A percentile compares a stretch with the other conserved stretches of the same genome.
Evolutionary conservation across 345 rosid genomes (phyloP).

Genomic region (Rhodomyrtus tomentosa): DNA sequence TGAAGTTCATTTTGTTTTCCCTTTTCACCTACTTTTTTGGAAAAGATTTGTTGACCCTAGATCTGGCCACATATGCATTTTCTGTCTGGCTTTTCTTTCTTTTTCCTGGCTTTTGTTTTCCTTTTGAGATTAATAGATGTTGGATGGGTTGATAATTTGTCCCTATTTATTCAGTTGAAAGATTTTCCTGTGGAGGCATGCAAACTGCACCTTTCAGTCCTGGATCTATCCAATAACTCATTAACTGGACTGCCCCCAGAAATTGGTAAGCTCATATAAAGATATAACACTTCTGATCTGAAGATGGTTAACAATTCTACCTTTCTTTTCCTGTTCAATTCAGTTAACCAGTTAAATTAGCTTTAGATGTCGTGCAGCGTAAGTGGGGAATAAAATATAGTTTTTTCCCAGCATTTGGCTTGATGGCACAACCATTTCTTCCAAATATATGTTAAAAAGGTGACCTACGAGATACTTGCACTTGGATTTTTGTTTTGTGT

Average conservation of each 20-base stretch:
- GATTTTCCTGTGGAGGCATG: conserved; percentile 81
- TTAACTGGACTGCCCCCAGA: conserved; percentile 79
- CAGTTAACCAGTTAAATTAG: neutral
- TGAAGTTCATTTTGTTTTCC: neutral
- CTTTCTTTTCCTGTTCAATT: neutral
- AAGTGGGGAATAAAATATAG: neutral
- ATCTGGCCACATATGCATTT: neutral
- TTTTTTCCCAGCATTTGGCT: neutral
- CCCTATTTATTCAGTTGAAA: conserved; percentile 46
- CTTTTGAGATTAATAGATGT: neutral
- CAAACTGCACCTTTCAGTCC: conserved; percentile 51
- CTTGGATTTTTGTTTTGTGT: neutral
- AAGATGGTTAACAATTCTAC: neutral
- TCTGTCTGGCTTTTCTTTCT: neutral
- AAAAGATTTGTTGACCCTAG: neutral
- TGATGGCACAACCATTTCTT: neutral
- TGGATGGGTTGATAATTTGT: neutral
- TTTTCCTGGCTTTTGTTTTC: neutral
- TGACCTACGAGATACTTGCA: neutral
- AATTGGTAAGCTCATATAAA: conserved; percentile 48
- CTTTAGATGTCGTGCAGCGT: neutral
- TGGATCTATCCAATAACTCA: conserved; percentile 92
- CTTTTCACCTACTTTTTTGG: neutral
- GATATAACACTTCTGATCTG: neutral
- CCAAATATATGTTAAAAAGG: neutral